Evolutionary conservation across 202 grass and related monocot species (phyloP).

Genomic region (Digitaria exilis): DNA sequence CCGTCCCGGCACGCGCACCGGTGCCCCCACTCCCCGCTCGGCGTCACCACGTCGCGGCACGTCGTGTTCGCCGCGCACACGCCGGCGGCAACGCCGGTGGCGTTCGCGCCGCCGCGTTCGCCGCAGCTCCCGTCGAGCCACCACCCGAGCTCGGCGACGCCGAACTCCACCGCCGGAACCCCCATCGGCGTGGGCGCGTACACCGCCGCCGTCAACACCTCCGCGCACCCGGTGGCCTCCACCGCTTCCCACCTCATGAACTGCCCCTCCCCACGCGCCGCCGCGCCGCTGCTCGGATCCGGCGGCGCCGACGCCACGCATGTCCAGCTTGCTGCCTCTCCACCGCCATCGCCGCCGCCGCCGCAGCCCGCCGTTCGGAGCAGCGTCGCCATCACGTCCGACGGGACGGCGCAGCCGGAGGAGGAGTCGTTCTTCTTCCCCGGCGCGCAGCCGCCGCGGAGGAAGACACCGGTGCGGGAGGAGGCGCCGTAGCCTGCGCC

Average conservation of each 20-base stretch:
- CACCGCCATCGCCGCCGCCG: background rate
- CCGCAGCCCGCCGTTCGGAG: background rate
- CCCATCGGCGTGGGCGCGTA: background rate
- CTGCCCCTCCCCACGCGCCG: rapidly evolving
- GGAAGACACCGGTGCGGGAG: slow-evolving; percentile 39
- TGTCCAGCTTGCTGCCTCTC: background rate
- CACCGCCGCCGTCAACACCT: slow-evolving; percentile 36
- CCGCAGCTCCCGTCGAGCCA: slow-evolving; percentile 66
- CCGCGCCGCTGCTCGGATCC: background rate
- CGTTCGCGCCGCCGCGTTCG: background rate
- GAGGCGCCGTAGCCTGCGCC: slow-evolving; percentile 53
- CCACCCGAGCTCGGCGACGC: slow-evolving; percentile 55
- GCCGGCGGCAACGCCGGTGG: background rate
- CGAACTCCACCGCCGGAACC: slow-evolving; percentile 33
- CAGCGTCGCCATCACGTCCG: background rate
- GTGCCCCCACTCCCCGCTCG: background rate
- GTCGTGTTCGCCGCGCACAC: slow-evolving; percentile 48
- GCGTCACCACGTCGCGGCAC: background rate
- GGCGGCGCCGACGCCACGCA: background rate
- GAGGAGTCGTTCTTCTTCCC: rapidly evolving
- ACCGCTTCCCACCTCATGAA: background rate
- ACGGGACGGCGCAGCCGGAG: slow-evolving; percentile 44
- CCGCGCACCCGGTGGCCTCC: background rate
- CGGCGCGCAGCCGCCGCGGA: background rate
- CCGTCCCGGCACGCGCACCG: slow-evolving; percentile 45